Base-by-base conservation (phyloP, 1,284 basidiomycete genomes). In the Tilletia caries region DNA sequence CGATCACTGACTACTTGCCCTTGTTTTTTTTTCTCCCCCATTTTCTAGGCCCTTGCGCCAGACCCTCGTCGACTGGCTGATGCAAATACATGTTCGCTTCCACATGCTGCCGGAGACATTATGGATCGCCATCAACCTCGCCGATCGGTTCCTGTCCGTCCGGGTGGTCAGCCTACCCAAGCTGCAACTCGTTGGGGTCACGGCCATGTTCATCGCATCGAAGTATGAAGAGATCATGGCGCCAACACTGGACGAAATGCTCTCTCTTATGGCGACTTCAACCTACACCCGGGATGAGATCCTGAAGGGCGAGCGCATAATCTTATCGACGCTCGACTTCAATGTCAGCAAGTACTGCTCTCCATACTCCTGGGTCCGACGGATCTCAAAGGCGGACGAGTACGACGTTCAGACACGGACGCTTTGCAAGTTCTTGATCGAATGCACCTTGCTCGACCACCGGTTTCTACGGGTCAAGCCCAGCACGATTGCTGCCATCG, bases 401-500 rank as follows among this genome's bases (percentile, higher is more conserved):
- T 98, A 95, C 84, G 94, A 98, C 83, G 91, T 98, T 78, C 95
- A 97, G 84, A 98, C 95, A 5, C 87, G 96, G 71, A 99, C 96
- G 13, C 86, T 99, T 69, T 79, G 78, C 69, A 99, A 99, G 85
- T 98, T 97, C 87, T 85, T 98, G 83, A 95, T 95, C 82, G 96
- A 99, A 85, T 92, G 96, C 64, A 96, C 94, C 8, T 86, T 98
- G 67, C 86, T 98, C 71, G 95, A 98, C 84, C 86, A 96, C 82
- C 90, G 92, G 54, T 98, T 99, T 88, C 85, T 99, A 81, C 87
- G 92, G 66, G 94, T 91, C 71, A 95, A 95, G 84, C 95, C 95
- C 0, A 93, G 92, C 83, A 87, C 97, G 82, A 87, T 97, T 66
- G 96, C 96, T n/a, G 96, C 95, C 13, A 89, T 98, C 68, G 92